Base-by-base conservation (phyloP, 2,329 filamentous ascomycete species). In the Corinectria fuckeliana region DNA sequence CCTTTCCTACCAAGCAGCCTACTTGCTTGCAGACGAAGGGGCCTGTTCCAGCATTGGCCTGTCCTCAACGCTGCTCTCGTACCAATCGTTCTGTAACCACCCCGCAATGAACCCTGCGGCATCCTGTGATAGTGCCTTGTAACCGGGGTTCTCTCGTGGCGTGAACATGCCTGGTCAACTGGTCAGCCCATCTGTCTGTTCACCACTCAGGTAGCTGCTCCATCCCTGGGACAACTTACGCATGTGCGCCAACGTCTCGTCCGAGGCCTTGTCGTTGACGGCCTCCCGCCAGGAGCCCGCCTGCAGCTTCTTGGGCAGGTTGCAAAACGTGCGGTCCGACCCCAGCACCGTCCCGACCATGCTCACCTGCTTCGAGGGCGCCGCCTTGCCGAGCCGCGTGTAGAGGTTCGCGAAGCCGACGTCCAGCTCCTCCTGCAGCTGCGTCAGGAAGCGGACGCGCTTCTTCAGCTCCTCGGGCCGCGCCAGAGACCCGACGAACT, bases 401-500 rank as follows among this genome's bases (percentile, higher is more conserved):
- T 97, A 97, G 58, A 97, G 82, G 72, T 97, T 95, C 13, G 88
- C 88, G 72, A 93, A 96, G 2, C 91, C 91, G 13, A 97, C 83
- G 11, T 82, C 82, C 13, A 91, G 83, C 58, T 91, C 86, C 44
- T 80, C 75, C 30, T 87, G 82, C 18, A 93, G 78, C 58, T 82
- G 81, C n/a, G 85, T 81, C 73, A 97, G 81, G 60, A 80, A 83
- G n/a, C 81, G 78, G 9, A 97, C 82, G 28, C 95, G 87, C 71
- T 87, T 85, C 67, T 88, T 88, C 64, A 98, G 80, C 71, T 97
- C 93, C 68, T 93, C 90, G 4, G 87, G 88, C n/a, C 91, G 88
- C 47, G 91, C 90, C 7, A 99, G 84, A 70, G 92, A 96, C 2
- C 93, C 92, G 1, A 98, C 91, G 70, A 98, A 99, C 75, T 95